Evolutionary conservation across 1,284 basidiomycete species (phyloP).

Genomic region (Boletus mariae): DNA sequence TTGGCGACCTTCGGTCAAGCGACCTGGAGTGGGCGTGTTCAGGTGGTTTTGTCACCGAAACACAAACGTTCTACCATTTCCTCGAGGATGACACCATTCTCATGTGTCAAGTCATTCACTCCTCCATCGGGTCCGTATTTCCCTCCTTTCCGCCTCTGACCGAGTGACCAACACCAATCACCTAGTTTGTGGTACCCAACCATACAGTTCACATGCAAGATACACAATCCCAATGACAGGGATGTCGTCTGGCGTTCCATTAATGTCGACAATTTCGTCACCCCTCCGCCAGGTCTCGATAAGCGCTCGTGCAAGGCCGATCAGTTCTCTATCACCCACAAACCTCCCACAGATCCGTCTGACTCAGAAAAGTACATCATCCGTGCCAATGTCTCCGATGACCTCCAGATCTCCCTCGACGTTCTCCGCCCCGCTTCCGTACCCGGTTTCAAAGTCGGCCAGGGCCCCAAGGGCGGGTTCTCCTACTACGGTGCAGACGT

Average conservation of each 20-base stretch:
- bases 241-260: slow-evolving; percentile 85
- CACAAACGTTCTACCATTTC: slow-evolving; percentile 86
- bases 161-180: slow-evolving; percentile 9
- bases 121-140: slow-evolving; percentile 80
- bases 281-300: slow-evolving; percentile 71
- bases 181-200: slow-evolving; percentile 86
- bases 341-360: slow-evolving; percentile 60
- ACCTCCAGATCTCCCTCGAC: slow-evolving; percentile 79
- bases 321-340: slow-evolving; percentile 81
- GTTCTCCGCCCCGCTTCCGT: slow-evolving; percentile 66
- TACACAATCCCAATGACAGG: slow-evolving; percentile 79
- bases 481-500: slow-evolving; percentile 84
- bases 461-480: slow-evolving; percentile 83
- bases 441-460: slow-evolving; percentile 90
- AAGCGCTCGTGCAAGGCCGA: slow-evolving; percentile 89
- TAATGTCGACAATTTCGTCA: slow-evolving; percentile 83
- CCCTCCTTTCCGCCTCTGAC: background rate
- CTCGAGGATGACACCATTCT: slow-evolving; percentile 80
- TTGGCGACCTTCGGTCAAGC: slow-evolving; percentile 65
- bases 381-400: slow-evolving; percentile 74
- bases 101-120: slow-evolving; percentile 95
- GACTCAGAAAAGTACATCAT: slow-evolving; percentile 77
- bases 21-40: slow-evolving; percentile 85
- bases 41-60: slow-evolving; percentile 89
- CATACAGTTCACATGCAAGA: slow-evolving; percentile 94